Evolutionary conservation across 306 rosid genomes (phyloP).

Genomic region (Medicago lupulina): DNA sequence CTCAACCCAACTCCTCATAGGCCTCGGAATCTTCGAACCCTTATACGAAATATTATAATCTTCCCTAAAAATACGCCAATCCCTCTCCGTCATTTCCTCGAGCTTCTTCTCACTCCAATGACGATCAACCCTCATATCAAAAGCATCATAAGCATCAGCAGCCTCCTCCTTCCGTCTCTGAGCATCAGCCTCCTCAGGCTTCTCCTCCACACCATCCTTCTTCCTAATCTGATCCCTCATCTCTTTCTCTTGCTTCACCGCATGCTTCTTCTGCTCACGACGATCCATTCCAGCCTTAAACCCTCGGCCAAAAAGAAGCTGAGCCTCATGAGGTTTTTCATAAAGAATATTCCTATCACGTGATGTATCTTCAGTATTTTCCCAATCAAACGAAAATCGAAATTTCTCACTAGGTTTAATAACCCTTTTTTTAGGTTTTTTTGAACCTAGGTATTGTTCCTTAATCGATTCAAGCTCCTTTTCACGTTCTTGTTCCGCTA

Average conservation of each 20-base stretch:
- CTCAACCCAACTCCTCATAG: constrained; percentile 83
- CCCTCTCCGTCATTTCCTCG: constrained; percentile 87
- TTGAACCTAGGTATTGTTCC: constrained; percentile 85
- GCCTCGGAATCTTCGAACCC: constrained; percentile 87
- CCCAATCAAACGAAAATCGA: constrained; percentile 92
- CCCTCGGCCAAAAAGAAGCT: constrained; percentile 80
- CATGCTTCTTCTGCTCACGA: constrained; percentile 90
- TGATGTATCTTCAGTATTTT: constrained; percentile 87
- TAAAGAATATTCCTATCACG: constrained; percentile 81
- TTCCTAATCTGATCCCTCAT: constrained; percentile 69
- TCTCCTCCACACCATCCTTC: constrained; percentile 84
- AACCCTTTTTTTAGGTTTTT: constrained; percentile 90
- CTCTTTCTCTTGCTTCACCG: constrained; percentile 89
- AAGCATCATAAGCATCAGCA: constrained; percentile 73
- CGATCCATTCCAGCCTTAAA: constrained; percentile 91
- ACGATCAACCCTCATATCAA: constrained; percentile 90
- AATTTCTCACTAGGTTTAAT: constrained; percentile 94
- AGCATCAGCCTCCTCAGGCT: constrained; percentile 85
- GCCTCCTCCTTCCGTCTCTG: constrained; percentile 86
- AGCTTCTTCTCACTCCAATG: constrained; percentile 96
- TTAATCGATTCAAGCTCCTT: constrained; percentile 77
- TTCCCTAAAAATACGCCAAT: constrained; percentile 90
- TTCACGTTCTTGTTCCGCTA: constrained; percentile 79
- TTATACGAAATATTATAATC: constrained; percentile 83
- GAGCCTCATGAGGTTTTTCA: constrained; percentile 93